Conservation (phyloP, 176 grass and related monocot species). For the Carex littledalei region DNA sequence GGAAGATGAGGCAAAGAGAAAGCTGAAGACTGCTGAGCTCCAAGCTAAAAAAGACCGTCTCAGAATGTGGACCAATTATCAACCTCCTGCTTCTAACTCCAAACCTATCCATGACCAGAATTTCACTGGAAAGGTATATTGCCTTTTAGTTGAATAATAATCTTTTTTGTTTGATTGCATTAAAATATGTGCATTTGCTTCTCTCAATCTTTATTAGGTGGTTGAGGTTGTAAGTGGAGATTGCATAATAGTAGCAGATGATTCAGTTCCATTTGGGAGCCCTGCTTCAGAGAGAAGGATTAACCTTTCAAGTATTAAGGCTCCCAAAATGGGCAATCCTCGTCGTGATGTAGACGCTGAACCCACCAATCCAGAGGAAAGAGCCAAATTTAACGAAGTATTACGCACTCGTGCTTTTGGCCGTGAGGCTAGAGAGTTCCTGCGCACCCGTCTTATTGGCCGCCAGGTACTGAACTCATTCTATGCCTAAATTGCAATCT, state of each 20-base stretch:
- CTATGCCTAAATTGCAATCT: background rate
- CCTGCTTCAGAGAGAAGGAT: slow-evolving; percentile 74
- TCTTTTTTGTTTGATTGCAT: background rate
- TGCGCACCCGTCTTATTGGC: slow-evolving; percentile 84
- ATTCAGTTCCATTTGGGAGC: slow-evolving; percentile 61
- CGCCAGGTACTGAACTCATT: slow-evolving; percentile 47
- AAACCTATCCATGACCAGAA: slow-evolving; percentile 91
- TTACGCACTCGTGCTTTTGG: slow-evolving; percentile 39
- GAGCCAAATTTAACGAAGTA: slow-evolving; percentile 8
- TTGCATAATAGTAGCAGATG: slow-evolving; percentile 89
- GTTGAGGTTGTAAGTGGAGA: slow-evolving; percentile 97
- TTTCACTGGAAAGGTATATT: slow-evolving; percentile 80
- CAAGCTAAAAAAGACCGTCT: slow-evolving; percentile 85
- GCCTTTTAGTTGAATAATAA: background rate
- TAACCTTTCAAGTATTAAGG: slow-evolving; percentile 91
- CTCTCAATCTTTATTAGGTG: slow-evolving; percentile 45
- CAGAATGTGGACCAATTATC: slow-evolving; percentile 82
- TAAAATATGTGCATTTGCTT: slow-evolving; percentile 1
- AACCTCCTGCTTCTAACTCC: slow-evolving; percentile 76
- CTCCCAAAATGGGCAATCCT: slow-evolving; percentile 81
- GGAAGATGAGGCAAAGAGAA: slow-evolving; percentile 85
- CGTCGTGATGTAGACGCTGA: slow-evolving; percentile 56
- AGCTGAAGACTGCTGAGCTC: slow-evolving; percentile 79
- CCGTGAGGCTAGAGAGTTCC: slow-evolving; percentile 89
- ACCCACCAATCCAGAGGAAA: slow-evolving; percentile 3